These are phyloP conservation scores for Globisporangium cystogenes DNA, from an alignment of 352 stramenopile genomes.

Conservation along the genomic window DNA sequence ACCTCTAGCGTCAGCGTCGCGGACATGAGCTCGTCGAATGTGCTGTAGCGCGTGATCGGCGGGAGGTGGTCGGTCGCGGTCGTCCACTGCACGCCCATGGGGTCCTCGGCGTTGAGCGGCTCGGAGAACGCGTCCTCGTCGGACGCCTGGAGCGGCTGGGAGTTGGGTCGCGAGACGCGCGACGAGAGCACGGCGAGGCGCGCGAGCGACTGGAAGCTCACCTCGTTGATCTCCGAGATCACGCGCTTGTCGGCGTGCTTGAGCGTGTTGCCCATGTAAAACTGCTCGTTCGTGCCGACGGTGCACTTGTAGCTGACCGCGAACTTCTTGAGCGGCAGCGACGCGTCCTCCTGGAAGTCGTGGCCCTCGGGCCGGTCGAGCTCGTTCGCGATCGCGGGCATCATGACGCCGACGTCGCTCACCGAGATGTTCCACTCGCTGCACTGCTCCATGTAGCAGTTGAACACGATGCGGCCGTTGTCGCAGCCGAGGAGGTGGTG, in stretches of 20 bases:
- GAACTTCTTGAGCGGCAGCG: slow-evolving; percentile 84
- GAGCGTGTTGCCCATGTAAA: slow-evolving; percentile 81
- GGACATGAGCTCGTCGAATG: slow-evolving; percentile 89
- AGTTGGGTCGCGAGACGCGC: slow-evolving; percentile 65
- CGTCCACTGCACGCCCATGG: slow-evolving; percentile 66
- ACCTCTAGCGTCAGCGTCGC: slow-evolving; percentile 83
- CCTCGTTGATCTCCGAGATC: slow-evolving; percentile 79
- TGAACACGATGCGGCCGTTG: slow-evolving; percentile 87
- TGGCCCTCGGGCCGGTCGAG: slow-evolving; percentile 85
- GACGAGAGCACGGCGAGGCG: slow-evolving; percentile 78
- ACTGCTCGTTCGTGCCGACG: slow-evolving; percentile 82
- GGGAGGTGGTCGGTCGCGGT: slow-evolving; percentile 64
- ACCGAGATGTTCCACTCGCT: slow-evolving; percentile 88
- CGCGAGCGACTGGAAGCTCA: slow-evolving; percentile 84
- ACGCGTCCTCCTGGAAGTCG: slow-evolving; percentile 88
- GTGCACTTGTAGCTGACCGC: slow-evolving; percentile 89
- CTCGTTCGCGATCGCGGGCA: slow-evolving; percentile 85
- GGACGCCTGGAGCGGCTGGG: slow-evolving; percentile 35
- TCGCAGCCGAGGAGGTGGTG: slow-evolving; percentile 83
- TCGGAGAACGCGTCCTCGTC: slow-evolving; percentile 47
- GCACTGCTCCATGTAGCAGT: slow-evolving; percentile 91
- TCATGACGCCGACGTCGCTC: slow-evolving; percentile 86
- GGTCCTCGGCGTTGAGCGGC: slow-evolving; percentile 67
- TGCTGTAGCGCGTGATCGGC: slow-evolving; percentile 84
- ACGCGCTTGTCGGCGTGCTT: slow-evolving; percentile 74